These are phyloP conservation scores for Scedosporium apiospermum DNA, from an alignment of 2,329 filamentous ascomycete genomes.

Conservation along the genomic window DNA sequence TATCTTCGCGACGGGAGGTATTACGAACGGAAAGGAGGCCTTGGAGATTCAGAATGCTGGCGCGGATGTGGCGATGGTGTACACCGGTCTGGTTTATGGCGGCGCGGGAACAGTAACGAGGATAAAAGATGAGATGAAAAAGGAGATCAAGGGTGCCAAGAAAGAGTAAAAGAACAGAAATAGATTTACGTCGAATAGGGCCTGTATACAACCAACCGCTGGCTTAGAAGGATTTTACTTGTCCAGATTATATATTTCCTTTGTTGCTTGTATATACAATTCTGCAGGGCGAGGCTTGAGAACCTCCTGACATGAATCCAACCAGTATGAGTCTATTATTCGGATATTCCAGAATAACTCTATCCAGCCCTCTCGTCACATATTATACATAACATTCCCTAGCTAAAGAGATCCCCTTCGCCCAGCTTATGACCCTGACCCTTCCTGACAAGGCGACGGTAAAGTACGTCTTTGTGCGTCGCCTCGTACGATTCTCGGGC, in stretches of 20 bases:
- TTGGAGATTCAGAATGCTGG: slow-evolving; percentile 76
- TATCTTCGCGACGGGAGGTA: slow-evolving; percentile 88
- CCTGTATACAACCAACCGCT: background rate
- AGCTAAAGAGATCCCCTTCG: slow-evolving; percentile 57
- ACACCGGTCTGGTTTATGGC: slow-evolving; percentile 64
- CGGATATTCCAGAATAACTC: background rate
- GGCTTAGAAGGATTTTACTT: background rate
- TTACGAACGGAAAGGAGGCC: slow-evolving; percentile 81
- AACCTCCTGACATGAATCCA: background rate
- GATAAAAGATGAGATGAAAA: slow-evolving; percentile 54
- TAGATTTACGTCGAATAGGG: background rate
- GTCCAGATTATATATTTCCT: background rate
- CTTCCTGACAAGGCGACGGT: slow-evolving; percentile 35
- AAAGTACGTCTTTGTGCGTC: slow-evolving; percentile 26
- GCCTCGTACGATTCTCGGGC: slow-evolving; percentile 45
- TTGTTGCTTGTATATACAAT: background rate
- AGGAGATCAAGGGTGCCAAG: slow-evolving; percentile 20
- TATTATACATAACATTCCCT: background rate
- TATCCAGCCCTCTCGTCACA: background rate
- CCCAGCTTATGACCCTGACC: slow-evolving; percentile 45
- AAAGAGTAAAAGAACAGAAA: background rate
- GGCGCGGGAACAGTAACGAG: slow-evolving; percentile 55
- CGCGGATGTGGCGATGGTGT: slow-evolving; percentile 84
- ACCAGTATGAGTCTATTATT: background rate
- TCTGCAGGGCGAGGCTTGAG: background rate